Base-by-base conservation (phyloP, 2,329 filamentous ascomycete species). In the Endocalyx cinctus region DNA sequence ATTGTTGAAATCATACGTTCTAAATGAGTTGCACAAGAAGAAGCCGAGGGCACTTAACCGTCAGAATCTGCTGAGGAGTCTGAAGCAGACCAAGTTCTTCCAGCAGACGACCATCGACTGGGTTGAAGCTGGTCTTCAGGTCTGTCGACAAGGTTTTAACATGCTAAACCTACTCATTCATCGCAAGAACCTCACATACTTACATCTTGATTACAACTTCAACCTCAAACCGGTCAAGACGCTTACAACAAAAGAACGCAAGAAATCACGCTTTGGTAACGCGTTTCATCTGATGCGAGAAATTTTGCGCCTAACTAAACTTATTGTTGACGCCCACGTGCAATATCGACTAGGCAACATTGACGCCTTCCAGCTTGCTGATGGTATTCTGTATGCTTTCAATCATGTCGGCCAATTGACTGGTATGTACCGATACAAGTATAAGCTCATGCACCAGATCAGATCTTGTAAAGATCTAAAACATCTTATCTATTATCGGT, bases 381-480 rank as follows among this genome's bases (percentile, higher is more conserved):
- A 98, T 60, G 92, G 92, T 60, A 98, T 98, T 37, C 71, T 97
- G n/a, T 98, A 98, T 51, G 94, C 92, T 13, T 98, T 98, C 69
- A 98, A 98, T 64, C 92, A 98, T 51, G 92, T 98, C 37, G 92
- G 92, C 42, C 94, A 98, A 62, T 71, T 98, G 41, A 98, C 92
- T 12, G 92, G 92, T 58, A 98, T 98, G 92, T 98, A 98, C 66
- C 84, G 92, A 41, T 98, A 98, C 76, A 98, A 98, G 72, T 98
- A 98, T 71, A 98, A 98, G 72, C 74, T 98, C 36, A 98, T 98
- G 92, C 92, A 98, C 60, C 92, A 98, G 63, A 98, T 98, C 51
- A 87, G 92, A 50, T 94, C 92, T 1, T 98, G 92, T 72, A 98
- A 98, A 64, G 92, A 98, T 64, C 62, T 98, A 57, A 98, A 98